phyloP scores from a whole-genome alignment of 768 basidiomycete species.

The Dendrothele bispora region DNA sequence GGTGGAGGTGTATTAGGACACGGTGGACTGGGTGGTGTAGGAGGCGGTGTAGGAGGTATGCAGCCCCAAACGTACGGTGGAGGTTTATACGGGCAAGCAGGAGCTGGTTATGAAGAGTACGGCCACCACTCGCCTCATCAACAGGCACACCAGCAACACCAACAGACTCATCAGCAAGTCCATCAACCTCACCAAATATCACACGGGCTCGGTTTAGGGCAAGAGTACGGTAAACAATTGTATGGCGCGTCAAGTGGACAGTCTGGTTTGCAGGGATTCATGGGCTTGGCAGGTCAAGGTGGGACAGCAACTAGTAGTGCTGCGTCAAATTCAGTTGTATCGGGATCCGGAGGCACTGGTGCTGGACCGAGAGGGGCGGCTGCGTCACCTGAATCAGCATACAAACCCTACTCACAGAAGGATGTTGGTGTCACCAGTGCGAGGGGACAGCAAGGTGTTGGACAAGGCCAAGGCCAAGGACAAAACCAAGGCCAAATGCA shows the following conservation, averaged over 20 bases:
- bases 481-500: constrained; percentile 50
- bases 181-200: constrained; percentile 14
- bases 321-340: too few relatives aligned
- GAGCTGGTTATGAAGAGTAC: constrained; percentile 43
- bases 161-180: constrained; percentile 34
- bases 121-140: constrained; percentile 50
- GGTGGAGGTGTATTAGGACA: constrained; percentile 8
- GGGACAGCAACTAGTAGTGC: too few relatives aligned
- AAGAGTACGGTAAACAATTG: constrained; percentile 24
- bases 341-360: constrained; percentile 43
- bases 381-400: constrained; percentile 71
- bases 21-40: constrained; percentile 12
- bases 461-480: constrained; percentile 44
- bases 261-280: constrained; percentile 26
- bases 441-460: constrained; percentile 42
- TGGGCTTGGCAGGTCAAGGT: constrained; percentile 34
- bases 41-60: constrained; percentile 24
- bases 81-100: constrained; percentile 10
- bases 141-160: constrained; percentile 56
- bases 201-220: constrained; percentile 29
- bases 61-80: constrained; percentile 36
- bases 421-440: constrained; percentile 55
- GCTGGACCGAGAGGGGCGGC: constrained; percentile 51
- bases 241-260: constrained; percentile 43
- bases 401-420: constrained; percentile 75